phyloP scores from a whole-genome alignment of 495 filamentous ascomycete species.

The Staphylotrichum longicolle region DNA sequence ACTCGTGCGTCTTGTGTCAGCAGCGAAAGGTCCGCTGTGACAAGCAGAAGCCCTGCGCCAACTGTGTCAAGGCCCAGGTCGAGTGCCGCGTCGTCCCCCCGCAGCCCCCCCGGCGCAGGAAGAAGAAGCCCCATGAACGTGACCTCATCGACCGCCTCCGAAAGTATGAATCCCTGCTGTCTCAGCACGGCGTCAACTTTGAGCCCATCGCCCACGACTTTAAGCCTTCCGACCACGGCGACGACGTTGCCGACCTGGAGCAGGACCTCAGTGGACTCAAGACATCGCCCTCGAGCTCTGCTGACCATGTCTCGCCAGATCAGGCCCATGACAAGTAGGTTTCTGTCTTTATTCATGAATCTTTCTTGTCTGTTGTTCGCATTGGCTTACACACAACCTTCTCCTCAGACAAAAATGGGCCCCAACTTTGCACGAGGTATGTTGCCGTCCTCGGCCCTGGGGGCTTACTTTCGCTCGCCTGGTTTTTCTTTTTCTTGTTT shows the following conservation, averaged over 20 bases:
- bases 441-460: slow-evolving; percentile 14
- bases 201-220: slow-evolving; percentile 45
- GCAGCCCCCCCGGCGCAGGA: slow-evolving; percentile 56
- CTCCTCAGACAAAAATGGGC: slow-evolving; percentile 39
- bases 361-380: no score
- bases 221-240: slow-evolving; percentile 41
- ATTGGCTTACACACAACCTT: background rate
- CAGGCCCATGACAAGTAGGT: slow-evolving; percentile 36
- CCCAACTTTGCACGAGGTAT: slow-evolving; percentile 44
- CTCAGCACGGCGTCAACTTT: slow-evolving; percentile 51
- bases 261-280: slow-evolving; percentile 45
- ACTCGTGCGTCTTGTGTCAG: slow-evolving; percentile 64
- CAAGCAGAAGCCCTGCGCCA: slow-evolving; percentile 61
- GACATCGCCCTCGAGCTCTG: slow-evolving; percentile 36
- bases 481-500: background rate
- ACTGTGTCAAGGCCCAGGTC: slow-evolving; percentile 59
- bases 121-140: slow-evolving; percentile 54
- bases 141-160: slow-evolving; percentile 52
- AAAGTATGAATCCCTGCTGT: slow-evolving; percentile 55
- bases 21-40: slow-evolving; percentile 68
- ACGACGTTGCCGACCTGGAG: slow-evolving; percentile 52
- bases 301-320: slow-evolving; percentile 35
- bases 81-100: slow-evolving; percentile 62
- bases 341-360: no score
- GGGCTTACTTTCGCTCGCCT: background rate